Evolutionary conservation across 495 filamentous ascomycete genomes (phyloP), one percentile per base, ranked within the genome.

Genomic region (Cenococcum geophilum): DNA sequence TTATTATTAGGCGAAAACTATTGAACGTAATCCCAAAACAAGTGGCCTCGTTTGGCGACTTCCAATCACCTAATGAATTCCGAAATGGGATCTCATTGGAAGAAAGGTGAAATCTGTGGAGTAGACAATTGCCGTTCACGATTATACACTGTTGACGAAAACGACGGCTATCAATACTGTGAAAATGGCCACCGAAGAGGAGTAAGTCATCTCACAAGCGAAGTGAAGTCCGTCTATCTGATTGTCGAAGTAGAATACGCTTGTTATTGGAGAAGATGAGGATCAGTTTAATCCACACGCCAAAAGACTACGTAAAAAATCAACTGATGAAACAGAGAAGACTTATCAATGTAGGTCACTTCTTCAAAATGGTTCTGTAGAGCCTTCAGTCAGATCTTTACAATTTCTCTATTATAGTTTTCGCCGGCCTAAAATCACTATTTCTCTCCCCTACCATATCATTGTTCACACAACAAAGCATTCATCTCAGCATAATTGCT

Each of bases 261-360:
- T 68, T 8, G 51, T 67, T 18, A 60, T 84, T 49, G 86, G 87
- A 72, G 83, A 83, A 62, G 89, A 92, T 67, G 83, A 87, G 55
- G 91, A 92, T 63, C 83, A 85, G 66, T 91, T 86, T 63, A 85
- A 81, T 77, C 14, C 76, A 79, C 55, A 89, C 89, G 53, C 81
- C 79, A 61, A 84, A 79, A 59, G 62, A 35, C 22, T 25, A 22
- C 35, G 54, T 12, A 74, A 76, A 53, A 76, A 82, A 36, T 72
- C 78, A 67, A 83, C 80, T 56, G 78, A 77, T 47, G 82, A 72
- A 22, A 73, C 70, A 47, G 82, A 82, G 74, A 83, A 74, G 67
- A 68, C 34, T 47, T 59, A 53, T 32, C 40, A 65, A 54, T 65
- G 59, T 64, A 43, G 63, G 68, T 62, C 50, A 57, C 25, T 16